Percentiles rank a stretch among this genome's conserved stretches.
These are phyloP conservation scores for Kodamaea sagamina DNA, from an alignment of 805 yeast species.

Conservation along the genomic window DNA sequence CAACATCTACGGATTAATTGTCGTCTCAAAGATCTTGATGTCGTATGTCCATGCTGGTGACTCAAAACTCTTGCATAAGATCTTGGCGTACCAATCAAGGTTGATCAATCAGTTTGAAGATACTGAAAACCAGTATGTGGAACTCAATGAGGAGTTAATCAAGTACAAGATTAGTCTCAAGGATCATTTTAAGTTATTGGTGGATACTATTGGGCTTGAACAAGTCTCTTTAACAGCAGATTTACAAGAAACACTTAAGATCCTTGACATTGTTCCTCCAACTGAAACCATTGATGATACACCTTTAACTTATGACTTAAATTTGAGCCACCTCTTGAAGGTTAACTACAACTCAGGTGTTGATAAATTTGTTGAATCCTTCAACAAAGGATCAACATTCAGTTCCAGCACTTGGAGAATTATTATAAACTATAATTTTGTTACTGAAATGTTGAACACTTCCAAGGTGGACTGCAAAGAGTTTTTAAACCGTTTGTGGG, in stretches of 20 bases:
- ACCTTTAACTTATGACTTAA: constrained; percentile 18
- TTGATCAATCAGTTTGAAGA: constrained; percentile 41
- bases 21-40: constrained; percentile 26
- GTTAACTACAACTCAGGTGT: constrained; percentile 30
- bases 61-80: constrained; percentile 18
- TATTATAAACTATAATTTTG: constrained; percentile 31
- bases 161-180: constrained; percentile 13
- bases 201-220: constrained; percentile 7
- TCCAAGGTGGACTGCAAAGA: constrained; percentile 19
- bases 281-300: background rate
- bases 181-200: constrained; percentile 15
- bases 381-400: constrained; percentile 35
- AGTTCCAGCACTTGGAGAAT: constrained; percentile 33
- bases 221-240: constrained; percentile 14
- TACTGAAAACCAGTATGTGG: constrained; percentile 39
- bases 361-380: constrained; percentile 27
- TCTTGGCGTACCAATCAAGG: constrained; percentile 31
- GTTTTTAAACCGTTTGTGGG: constrained; percentile 26
- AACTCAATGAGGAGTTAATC: constrained; percentile 19
- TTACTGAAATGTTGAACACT: constrained; percentile 22
- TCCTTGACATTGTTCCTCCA: constrained; percentile 2
- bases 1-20: constrained; percentile 35
- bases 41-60: constrained; percentile 16
- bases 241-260: constrained; percentile 13
- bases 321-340: constrained; percentile 31